These are phyloP conservation scores for Nasturtium officinale DNA, from an alignment of 345 rosid genomes.

Conservation along the genomic window DNA sequence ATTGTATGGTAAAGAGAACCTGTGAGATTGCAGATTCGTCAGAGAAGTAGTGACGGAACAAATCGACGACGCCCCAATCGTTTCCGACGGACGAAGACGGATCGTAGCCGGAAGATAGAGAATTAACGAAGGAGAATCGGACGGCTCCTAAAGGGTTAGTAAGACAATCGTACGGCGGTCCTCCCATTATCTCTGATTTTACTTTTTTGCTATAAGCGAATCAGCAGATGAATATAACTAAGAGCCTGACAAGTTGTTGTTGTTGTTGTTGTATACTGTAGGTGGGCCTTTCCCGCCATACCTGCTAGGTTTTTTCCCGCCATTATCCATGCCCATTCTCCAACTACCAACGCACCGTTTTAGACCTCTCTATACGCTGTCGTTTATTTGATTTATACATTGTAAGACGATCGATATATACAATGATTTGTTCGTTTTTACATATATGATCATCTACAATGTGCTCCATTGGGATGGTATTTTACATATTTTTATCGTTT, in stretches of 20 bases:
- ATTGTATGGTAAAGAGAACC: conserved; percentile 34
- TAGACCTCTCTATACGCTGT: background rate
- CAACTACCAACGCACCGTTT: conserved; percentile 31
- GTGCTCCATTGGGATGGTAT: no score
- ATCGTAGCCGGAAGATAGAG: conserved; percentile 59
- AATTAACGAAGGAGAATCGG: conserved; percentile 72
- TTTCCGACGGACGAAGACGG: conserved; percentile 73
- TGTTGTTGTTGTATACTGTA: no score
- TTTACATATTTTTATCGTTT: no score
- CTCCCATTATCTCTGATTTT: conserved; percentile 62
- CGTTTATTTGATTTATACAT: no score
- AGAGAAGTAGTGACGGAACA: conserved; percentile 74
- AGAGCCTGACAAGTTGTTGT: background rate
- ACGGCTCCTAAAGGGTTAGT: conserved; percentile 91
- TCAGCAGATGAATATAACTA: background rate
- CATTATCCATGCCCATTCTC: conserved; percentile 8
- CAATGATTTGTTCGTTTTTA: no score
- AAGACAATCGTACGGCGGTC: conserved; percentile 75
- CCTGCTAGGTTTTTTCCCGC: conserved; percentile 39
- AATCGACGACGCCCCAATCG: conserved; percentile 88
- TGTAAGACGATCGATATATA: no score
- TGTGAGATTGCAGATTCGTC: conserved; percentile 63
- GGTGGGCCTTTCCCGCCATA: conserved; percentile 39
- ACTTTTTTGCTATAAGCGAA: background rate
- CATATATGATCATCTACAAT: no score